Base-by-base conservation (phyloP, 257 asterid species). In the Ehretia macrophylla region DNA sequence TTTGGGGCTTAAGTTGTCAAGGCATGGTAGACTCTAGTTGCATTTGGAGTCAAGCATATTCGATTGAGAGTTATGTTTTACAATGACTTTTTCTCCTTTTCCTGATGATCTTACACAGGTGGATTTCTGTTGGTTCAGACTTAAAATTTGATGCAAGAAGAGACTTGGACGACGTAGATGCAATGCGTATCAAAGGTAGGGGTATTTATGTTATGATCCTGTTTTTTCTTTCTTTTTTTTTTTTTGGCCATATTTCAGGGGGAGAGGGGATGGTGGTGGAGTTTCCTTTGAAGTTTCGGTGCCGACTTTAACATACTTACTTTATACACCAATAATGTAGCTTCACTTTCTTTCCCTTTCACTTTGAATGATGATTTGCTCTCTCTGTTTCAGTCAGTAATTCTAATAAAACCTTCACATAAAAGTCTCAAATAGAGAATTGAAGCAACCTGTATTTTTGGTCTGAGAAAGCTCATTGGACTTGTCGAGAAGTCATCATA, bases 51-150 rank as follows among this genome's bases (percentile, higher is more conserved):
- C 23, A 49, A 49, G 17, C 20, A 17, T 17, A 49, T 49, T 49
- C 22, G 9, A 5, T 10, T 49, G 11, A 6, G 54, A 17, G 35
- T 27, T 27, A 27, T 27, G 35, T 27, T 27, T 27, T 3, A 27
- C 3, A 27, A 27, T n/a, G 17, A 32, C n/a, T 47, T 46, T 46
- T 76, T 51, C 68, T 67, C 53, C 55, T 78, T 62, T 53, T 57
- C n/a, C 51, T 55, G 51, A 68, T 72, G 72, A 38, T 66, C 65
- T 68, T 60, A 42, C 65, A 44, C 84, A 93, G 99, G 91, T 93
- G 99, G 99, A 83, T 93, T 72, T 89, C 99, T 75, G 84, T 93
- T 75, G 99, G 97, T 74, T 90, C 99, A 53, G 99, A 93, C 86
- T 78, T 93, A 87, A 83, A 85, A 74, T 90, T 79, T 59, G 99